Percentiles rank a stretch among this genome's conserved stretches.
Evolutionary conservation across 1,139 yeast species (phyloP).

Genomic region (Sugiyamaella pinicola): DNA sequence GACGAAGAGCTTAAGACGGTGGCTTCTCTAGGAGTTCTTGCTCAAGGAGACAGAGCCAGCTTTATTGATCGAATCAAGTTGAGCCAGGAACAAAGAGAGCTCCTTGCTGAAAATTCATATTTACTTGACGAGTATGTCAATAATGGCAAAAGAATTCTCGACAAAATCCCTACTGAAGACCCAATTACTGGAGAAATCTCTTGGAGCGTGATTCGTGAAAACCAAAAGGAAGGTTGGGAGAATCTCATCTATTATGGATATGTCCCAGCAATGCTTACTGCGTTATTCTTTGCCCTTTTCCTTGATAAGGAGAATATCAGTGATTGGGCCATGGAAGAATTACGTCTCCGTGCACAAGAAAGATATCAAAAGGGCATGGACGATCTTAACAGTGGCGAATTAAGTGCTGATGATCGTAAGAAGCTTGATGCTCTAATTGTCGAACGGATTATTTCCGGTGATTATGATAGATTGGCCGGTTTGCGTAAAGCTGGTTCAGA

Average conservation of each 20-base stretch:
- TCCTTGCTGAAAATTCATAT: slow-evolving; percentile 63
- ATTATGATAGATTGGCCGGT: slow-evolving; percentile 76
- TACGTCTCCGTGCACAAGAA: slow-evolving; percentile 71
- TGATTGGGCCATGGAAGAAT: slow-evolving; percentile 85
- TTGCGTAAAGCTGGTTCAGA: slow-evolving; percentile 54
- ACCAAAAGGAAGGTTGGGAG: slow-evolving; percentile 88
- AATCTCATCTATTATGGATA: slow-evolving; percentile 66
- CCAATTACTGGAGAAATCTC: slow-evolving; percentile 74
- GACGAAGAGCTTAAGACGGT: slow-evolving; percentile 74
- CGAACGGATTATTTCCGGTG: slow-evolving; percentile 81
- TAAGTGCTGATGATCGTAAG: slow-evolving; percentile 60
- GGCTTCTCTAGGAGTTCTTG: slow-evolving; percentile 67
- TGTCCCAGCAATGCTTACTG: slow-evolving; percentile 61
- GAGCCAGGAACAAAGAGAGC: slow-evolving; percentile 59
- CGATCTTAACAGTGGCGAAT: slow-evolving; percentile 53
- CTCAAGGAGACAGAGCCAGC: slow-evolving; percentile 59
- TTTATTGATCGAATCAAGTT: slow-evolving; percentile 61
- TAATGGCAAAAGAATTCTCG: slow-evolving; percentile 67
- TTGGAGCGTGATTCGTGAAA: slow-evolving; percentile 78
- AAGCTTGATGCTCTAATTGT: slow-evolving; percentile 78
- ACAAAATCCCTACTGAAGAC: slow-evolving; percentile 82
- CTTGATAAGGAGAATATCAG: slow-evolving; percentile 50
- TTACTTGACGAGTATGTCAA: slow-evolving; percentile 62
- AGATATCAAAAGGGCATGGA: slow-evolving; percentile 69
- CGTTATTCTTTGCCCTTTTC: slow-evolving; percentile 50